Evolutionary conservation across 495 filamentous ascomycete genomes (phyloP).

Genomic region (Tuber magnatum): DNA sequence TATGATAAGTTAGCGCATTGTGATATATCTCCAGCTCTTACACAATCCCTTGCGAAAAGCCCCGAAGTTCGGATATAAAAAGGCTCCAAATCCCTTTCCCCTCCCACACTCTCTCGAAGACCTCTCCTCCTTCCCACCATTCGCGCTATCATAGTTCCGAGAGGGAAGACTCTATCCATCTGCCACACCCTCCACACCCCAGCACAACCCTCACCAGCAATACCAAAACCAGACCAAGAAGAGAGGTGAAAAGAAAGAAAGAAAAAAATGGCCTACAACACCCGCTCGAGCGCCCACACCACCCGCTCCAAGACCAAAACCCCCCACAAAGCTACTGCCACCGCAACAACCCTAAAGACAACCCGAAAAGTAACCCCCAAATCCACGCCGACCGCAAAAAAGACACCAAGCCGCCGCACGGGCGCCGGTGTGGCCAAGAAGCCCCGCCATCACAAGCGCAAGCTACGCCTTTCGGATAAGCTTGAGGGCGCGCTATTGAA

Average conservation of each 20-base stretch:
- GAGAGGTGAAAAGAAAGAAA: slow-evolving; percentile 28
- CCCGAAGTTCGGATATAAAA: neutral
- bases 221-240: neutral
- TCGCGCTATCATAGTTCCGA: neutral
- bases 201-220: neutral
- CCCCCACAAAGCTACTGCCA: slow-evolving; percentile 35
- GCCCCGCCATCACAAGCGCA: slow-evolving; percentile 42
- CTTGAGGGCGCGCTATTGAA: slow-evolving; percentile 41
- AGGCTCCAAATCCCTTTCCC: neutral
- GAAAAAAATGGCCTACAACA: slow-evolving; percentile 40
- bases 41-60: neutral
- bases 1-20: neutral
- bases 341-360: slow-evolving; percentile 38
- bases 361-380: slow-evolving; percentile 18
- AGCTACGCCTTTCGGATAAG: slow-evolving; percentile 41
- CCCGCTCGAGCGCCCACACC: slow-evolving; percentile 34
- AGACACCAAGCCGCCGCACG: slow-evolving; percentile 16
- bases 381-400: slow-evolving; percentile 21
- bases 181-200: neutral
- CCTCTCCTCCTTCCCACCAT: neutral
- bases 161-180: neutral
- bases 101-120: neutral
- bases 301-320: slow-evolving; percentile 36
- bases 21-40: neutral
- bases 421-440: slow-evolving; percentile 20